Conservation (phyloP, 2,329 filamentous ascomycete species). For the Monosporascus sp. region DNA sequence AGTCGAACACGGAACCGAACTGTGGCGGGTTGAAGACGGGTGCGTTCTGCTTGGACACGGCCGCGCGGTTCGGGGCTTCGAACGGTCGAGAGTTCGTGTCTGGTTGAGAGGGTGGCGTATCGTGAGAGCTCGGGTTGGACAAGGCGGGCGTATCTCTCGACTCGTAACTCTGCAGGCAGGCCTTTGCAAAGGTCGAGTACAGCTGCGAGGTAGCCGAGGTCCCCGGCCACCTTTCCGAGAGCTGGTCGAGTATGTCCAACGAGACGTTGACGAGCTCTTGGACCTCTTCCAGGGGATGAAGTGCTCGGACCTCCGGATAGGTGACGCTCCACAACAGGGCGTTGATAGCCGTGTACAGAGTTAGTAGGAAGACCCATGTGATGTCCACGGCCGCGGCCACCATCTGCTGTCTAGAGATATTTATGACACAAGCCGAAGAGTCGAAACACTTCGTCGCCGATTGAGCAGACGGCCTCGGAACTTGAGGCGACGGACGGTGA, state of each 20-base stretch:
- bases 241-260: constrained; percentile 72
- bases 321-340: constrained; percentile 89
- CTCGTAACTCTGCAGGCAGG: constrained; percentile 85
- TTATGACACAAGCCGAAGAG: constrained; percentile 75
- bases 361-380: constrained; percentile 89
- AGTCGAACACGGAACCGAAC: constrained; percentile 56
- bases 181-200: constrained; percentile 78
- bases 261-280: constrained; percentile 69
- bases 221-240: constrained; percentile 87
- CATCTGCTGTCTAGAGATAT: constrained; percentile 76
- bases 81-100: constrained; percentile 45
- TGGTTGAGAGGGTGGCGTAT: constrained; percentile 44
- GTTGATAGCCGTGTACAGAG: constrained; percentile 87
- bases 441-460: constrained; percentile 81
- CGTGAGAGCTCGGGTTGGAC: constrained; percentile 29
- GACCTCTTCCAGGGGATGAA: constrained; percentile 69
- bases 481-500: constrained; percentile 86
- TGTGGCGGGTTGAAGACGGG: constrained; percentile 45
- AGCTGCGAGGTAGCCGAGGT: constrained; percentile 78
- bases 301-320: constrained; percentile 73
- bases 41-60: constrained; percentile 27
- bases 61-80: constrained; percentile 33
- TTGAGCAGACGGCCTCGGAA: constrained; percentile 75
- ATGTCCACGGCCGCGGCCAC: constrained; percentile 72
- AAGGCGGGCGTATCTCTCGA: constrained; percentile 40